Evolutionary conservation across 2,329 filamentous ascomycete species (phyloP).

Genomic region (Verticillium isaacii): DNA sequence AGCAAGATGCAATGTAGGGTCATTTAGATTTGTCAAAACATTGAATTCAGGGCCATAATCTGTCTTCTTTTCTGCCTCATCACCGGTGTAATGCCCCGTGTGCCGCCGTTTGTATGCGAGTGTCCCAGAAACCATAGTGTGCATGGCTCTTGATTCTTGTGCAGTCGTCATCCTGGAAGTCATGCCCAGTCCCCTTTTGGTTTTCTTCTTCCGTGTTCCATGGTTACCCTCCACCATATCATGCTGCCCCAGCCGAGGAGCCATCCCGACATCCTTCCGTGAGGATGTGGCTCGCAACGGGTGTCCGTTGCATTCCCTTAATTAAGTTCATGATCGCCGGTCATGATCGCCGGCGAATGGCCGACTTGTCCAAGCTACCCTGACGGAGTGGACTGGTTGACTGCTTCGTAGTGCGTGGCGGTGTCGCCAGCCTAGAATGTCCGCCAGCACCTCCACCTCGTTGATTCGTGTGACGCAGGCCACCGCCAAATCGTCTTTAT

Average conservation of each 20-base stretch:
- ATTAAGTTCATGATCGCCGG: not conserved
- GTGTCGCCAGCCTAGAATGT: not conserved
- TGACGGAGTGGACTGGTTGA: not conserved
- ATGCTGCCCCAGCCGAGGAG: not conserved
- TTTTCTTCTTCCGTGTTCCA: not conserved
- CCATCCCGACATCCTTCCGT: not conserved
- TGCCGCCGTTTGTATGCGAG: not conserved
- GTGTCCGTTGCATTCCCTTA: not conserved
- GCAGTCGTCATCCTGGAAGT: not conserved
- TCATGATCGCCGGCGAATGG: not conserved
- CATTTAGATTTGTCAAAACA: not conserved
- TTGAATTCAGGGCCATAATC: not conserved
- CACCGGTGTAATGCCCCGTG: not conserved
- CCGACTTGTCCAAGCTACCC: not conserved
- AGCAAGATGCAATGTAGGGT: not conserved
- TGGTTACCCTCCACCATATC: not conserved
- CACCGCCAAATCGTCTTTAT: slow-evolving; percentile 6
- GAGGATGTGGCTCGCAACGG: not conserved
- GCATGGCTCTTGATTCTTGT: not conserved
- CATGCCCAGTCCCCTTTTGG: not conserved
- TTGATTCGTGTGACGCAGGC: not conserved
- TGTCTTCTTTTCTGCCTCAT: not conserved
- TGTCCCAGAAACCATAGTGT: not conserved
- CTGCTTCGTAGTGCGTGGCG: not conserved
- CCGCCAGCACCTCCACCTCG: not conserved